Conservation (phyloP, 2,329 filamentous ascomycete genomes). For the Byssothecium circinans region DNA sequence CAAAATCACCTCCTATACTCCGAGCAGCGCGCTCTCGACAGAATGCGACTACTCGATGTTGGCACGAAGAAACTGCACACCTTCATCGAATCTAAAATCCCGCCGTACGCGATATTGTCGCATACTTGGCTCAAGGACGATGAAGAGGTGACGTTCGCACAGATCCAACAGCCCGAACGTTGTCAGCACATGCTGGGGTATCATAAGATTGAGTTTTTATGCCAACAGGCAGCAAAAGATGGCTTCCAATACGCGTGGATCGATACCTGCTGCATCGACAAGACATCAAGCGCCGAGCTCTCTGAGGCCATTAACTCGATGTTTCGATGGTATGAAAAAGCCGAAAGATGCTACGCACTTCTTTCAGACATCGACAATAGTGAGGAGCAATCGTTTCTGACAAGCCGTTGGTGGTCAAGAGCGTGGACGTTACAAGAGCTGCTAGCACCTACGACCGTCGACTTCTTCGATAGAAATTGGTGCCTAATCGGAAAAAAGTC, state of each 20-base stretch:
- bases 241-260: constrained; percentile 9
- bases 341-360: constrained; percentile 6
- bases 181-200: constrained; percentile 4
- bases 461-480: no score
- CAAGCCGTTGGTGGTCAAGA: no score
- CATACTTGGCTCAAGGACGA: constrained; percentile 5
- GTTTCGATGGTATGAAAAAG: constrained; percentile 8
- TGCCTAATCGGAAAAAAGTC: no score
- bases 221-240: constrained; percentile 1
- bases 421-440: no score
- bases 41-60: no score
- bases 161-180: not conserved
- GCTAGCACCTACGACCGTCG: no score
- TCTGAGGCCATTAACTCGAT: constrained; percentile 13
- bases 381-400: no score
- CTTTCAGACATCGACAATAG: constrained; percentile 8
- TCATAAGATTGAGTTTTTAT: constrained; percentile 4
- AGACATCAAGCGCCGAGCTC: constrained; percentile 7
- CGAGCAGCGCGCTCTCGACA: no score
- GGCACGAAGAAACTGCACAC: constrained; percentile 6
- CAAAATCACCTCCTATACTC: no score
- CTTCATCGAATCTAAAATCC: constrained; percentile 1
- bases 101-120: constrained; percentile 9
- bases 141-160: constrained; percentile 2
- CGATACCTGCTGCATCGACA: constrained; percentile 14